Base-by-base conservation (phyloP, 2,329 filamentous ascomycete genomes). In the Tolypocladium guangdongense region DNA sequence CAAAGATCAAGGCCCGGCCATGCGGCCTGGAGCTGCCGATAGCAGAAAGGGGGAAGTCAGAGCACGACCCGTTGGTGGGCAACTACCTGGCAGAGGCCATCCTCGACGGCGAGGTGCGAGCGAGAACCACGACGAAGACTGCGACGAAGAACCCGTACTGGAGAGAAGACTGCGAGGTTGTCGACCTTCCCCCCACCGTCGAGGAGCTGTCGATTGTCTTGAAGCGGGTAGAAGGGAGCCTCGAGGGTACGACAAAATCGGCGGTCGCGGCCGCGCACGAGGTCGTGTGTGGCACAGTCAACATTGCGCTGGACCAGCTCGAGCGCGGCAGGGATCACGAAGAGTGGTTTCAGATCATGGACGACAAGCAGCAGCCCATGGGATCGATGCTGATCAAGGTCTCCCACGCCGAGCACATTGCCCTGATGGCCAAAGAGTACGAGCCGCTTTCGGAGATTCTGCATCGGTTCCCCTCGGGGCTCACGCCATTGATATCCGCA, bases 361-460 rank as follows among this genome's bases (percentile, higher is more conserved):
- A 96, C 62, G 84, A 87, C 59, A 83, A 81, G 58, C 83, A 88
- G 56, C 86, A 90, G 60, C 75, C 78, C 1, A 80, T 95, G 49
- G 92, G 91, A 32, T 89, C 91, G 57, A 86, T 96, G 74, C 77
- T 95, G 51, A 82, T 96, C 69, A 90, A 84, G 64, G 77, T 95
- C 24, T 83, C 86, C 46, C 84, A 93, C 58, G 89, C 96, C 52
- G 92, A 99, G 69, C 83, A 93, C 50, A 87, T 95, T 7, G 91
- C 97, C 11, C 77, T 99, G 38, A 85, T 95, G 71, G 82, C 85
- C 7, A 82, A 86, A 55, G 90, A 97, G 65, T 99, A 99, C 67
- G 78, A 87, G 60, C 82, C 84, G 2, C 78, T 99, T 55, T 88
- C 87, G 1, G 86, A 93, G 58, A 74, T 96, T 32, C 74, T 99